Evolutionary conservation across 2,329 filamentous ascomycete species (phyloP).

Genomic region (Nothomitra cinnamomea): DNA sequence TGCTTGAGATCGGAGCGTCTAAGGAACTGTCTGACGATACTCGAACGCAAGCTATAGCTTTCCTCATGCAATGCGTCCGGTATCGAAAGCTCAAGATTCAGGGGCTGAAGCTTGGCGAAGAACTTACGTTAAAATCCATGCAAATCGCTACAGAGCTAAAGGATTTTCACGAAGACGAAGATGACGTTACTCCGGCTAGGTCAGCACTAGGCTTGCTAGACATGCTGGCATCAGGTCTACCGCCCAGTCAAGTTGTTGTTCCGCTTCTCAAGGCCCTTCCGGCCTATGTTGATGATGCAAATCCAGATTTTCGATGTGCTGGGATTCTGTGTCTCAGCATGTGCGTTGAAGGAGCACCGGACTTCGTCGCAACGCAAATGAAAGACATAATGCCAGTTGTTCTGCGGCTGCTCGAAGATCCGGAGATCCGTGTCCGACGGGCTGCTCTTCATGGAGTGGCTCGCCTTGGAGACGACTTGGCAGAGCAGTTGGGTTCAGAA

Average conservation of each 20-base stretch:
- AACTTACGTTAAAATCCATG: slow-evolving; percentile 74
- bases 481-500: slow-evolving; percentile 73
- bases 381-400: slow-evolving; percentile 72
- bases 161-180: slow-evolving; percentile 52
- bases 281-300: slow-evolving; percentile 55
- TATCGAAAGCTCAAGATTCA: slow-evolving; percentile 95
- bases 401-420: slow-evolving; percentile 66
- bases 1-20: slow-evolving; percentile 73
- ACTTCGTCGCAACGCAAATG: slow-evolving; percentile 92
- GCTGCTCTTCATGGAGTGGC: slow-evolving; percentile 78
- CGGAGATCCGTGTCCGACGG: slow-evolving; percentile 68
- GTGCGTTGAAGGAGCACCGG: slow-evolving; percentile 89
- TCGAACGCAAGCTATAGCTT: slow-evolving; percentile 76
- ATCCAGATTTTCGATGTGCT: slow-evolving; percentile 70
- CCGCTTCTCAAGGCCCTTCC: slow-evolving; percentile 78
- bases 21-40: slow-evolving; percentile 67
- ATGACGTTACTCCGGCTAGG: slow-evolving; percentile 70
- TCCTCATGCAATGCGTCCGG: slow-evolving; percentile 80
- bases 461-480: slow-evolving; percentile 80
- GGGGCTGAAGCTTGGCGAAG: slow-evolving; percentile 69
- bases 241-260: slow-evolving; percentile 85
- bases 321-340: slow-evolving; percentile 85
- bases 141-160: slow-evolving; percentile 82
- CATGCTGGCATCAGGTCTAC: slow-evolving; percentile 71
- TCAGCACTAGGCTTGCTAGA: slow-evolving; percentile 79